Evolutionary conservation across 768 basidiomycete species (phyloP), one percentile per base, ranked within the genome.

Genomic region (Termitomyces sp.): DNA sequence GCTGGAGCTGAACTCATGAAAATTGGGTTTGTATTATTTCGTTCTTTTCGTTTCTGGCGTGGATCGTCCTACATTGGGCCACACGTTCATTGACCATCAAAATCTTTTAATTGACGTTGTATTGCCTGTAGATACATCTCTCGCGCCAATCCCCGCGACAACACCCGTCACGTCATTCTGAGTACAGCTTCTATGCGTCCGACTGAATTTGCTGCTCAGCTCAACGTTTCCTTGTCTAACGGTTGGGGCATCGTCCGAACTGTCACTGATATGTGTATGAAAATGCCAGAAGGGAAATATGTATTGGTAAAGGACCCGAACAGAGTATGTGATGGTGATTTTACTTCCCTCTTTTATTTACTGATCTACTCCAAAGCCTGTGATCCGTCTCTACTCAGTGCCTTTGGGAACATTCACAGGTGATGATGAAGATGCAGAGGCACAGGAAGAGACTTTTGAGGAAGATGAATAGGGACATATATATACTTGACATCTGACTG

Each of bases 231-330:
- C 28, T 75, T 98, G 54, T 77, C 90, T 35, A 98, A 98, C 68
- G 97, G 97, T 11, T 99, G 97, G 97, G 97, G 97, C 54, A 98
- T 99, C 66, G 92, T 98, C 33, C 82, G 97, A 58, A 96, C 91
- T 12, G 87, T 99, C 57, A 89, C 91, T 30, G 97, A 99, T 66
- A 72, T 98, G 58, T 91, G 90, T 70, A 84, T 97, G 85, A 94
- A 95, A 72, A 87, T 94, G 85, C 92, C 93, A 21, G 96, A 98
- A 72, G 97, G 97, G 70, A 97, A 97, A 71, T 99, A 98, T 68
- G 90, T 98, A 14, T 76, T 99, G 28, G 85, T 99, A 52, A 97
- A 96, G 74, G 97, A 99, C 72, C 96, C 97, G 17, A 98, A 98
- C 81, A 93, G 85, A 85, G 95, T 96, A 67, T 64, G 80, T 62